Conservation (phyloP, 768 basidiomycete genomes). For the Lactifluus subvellereus region DNA sequence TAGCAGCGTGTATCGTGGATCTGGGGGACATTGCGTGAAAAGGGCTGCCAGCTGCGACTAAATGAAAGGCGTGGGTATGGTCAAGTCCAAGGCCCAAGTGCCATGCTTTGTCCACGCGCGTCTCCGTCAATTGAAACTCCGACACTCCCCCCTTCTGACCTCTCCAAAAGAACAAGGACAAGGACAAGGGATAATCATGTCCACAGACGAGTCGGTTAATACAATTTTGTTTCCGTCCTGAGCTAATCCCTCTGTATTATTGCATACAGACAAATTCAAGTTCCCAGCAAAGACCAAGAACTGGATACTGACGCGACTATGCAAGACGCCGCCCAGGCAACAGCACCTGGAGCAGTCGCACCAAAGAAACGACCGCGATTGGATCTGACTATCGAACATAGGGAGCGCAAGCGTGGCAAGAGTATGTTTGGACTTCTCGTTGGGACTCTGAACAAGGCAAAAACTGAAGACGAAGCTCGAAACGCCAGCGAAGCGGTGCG, state of each 20-base stretch:
- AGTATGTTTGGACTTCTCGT: constrained; percentile 81
- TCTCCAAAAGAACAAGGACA: neutral
- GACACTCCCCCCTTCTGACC: constrained; percentile 11
- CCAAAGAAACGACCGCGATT: constrained; percentile 66
- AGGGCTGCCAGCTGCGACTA: neutral
- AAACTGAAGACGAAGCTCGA: constrained; percentile 79
- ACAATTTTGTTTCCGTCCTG: neutral
- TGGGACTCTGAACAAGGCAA: constrained; percentile 82
- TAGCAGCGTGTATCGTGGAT: constrained; percentile 9
- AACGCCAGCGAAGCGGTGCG: constrained; percentile 79
- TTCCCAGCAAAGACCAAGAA: constrained; percentile 4
- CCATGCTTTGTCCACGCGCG: constrained; percentile 11
- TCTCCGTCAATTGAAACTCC: constrained; percentile 16
- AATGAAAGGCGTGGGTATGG: neutral
- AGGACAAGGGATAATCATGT: constrained; percentile 15
- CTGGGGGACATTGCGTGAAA: constrained; percentile 14
- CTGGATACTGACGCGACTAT: constrained; percentile 23
- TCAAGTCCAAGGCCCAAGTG: neutral
- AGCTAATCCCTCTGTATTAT: constrained; percentile 1
- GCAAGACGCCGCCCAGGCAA: constrained; percentile 26
- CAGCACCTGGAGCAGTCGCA: constrained; percentile 28
- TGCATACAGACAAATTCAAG: constrained; percentile 1
- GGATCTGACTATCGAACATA: constrained; percentile 49
- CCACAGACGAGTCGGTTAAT: constrained; percentile 24
- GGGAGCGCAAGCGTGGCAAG: constrained; percentile 80